Evolutionary conservation across 768 basidiomycete species (phyloP).

Genomic region (Leucosporidium scottii): DNA sequence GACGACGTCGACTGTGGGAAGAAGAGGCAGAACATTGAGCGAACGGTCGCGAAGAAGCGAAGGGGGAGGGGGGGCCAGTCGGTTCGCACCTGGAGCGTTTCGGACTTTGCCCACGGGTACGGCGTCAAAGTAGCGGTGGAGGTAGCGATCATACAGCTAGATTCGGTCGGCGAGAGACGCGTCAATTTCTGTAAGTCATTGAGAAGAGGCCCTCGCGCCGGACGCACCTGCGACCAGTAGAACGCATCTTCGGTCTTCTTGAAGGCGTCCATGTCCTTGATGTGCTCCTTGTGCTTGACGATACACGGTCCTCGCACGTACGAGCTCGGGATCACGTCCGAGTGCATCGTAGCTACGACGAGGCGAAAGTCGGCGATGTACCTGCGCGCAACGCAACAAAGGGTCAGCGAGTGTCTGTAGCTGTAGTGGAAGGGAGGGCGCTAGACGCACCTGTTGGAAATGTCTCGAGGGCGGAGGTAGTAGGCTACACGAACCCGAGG

Average conservation of each 20-base stretch:
- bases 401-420: no score
- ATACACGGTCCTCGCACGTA: conserved; percentile 88
- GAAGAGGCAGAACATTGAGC: conserved; percentile 12
- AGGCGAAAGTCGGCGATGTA: conserved; percentile 77
- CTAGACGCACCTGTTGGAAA: conserved; percentile 61
- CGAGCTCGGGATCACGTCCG: conserved; percentile 89
- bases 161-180: no score
- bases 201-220: no score
- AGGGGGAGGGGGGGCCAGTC: conserved; percentile 19
- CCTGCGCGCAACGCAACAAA: conserved; percentile 39
- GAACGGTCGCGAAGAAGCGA: conserved; percentile 17
- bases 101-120: conserved; percentile 75
- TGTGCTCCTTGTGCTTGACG: conserved; percentile 86
- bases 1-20: conserved; percentile 76
- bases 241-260: conserved; percentile 91
- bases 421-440: no score
- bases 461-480: conserved; percentile 95
- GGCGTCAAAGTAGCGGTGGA: conserved; percentile 96
- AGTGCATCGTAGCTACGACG: conserved; percentile 89
- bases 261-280: conserved; percentile 72
- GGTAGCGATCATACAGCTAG: conserved; percentile 85
- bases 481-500: conserved; percentile 77
- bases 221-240: conserved; percentile 67
- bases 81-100: conserved; percentile 62
- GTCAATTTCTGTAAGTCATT: not conserved